Evolutionary conservation across 306 rosid genomes (phyloP).

Genomic region (Ceratonia siliqua): DNA sequence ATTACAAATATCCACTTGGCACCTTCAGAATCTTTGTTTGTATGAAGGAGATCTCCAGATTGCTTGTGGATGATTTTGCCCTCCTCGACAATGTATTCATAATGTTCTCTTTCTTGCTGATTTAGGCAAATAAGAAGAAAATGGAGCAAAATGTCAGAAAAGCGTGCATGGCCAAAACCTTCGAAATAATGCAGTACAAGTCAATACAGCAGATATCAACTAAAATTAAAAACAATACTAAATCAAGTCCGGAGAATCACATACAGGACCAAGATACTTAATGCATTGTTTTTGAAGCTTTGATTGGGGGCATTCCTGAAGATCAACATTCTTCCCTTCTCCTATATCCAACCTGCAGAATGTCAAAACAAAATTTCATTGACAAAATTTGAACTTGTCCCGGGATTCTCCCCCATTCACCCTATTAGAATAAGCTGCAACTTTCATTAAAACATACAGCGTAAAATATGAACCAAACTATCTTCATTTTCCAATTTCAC

Average conservation of each 20-base stretch:
- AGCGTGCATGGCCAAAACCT: constrained; percentile 19
- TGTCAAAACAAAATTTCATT: constrained; percentile 6
- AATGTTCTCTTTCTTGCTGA: constrained; percentile 77
- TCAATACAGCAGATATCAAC: constrained; percentile 19
- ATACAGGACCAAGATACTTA: constrained; percentile 92
- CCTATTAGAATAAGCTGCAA: not conserved
- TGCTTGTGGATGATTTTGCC: constrained; percentile 60
- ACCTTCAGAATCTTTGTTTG: constrained; percentile 43
- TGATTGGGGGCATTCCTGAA: constrained; percentile 57
- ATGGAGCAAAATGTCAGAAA: constrained; percentile 27
- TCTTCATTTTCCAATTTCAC: not conserved
- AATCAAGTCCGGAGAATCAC: constrained; percentile 36
- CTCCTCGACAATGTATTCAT: constrained; percentile 57
- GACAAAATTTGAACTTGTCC: not conserved
- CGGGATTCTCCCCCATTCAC: not conserved
- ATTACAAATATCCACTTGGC: constrained; percentile 89
- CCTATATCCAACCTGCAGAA: constrained; percentile 84
- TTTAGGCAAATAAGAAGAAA: constrained; percentile 9
- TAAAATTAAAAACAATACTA: not conserved
- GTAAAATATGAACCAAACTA: too few relatives aligned
- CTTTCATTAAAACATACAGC: constrained; percentile 4
- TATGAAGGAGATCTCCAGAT: constrained; percentile 62
- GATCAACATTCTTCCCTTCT: constrained; percentile 74
- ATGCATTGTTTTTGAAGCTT: constrained; percentile 80
- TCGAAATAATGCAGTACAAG: not conserved